Conservation (phyloP, 129 eudicot genomes). For the Flaveria robusta region DNA sequence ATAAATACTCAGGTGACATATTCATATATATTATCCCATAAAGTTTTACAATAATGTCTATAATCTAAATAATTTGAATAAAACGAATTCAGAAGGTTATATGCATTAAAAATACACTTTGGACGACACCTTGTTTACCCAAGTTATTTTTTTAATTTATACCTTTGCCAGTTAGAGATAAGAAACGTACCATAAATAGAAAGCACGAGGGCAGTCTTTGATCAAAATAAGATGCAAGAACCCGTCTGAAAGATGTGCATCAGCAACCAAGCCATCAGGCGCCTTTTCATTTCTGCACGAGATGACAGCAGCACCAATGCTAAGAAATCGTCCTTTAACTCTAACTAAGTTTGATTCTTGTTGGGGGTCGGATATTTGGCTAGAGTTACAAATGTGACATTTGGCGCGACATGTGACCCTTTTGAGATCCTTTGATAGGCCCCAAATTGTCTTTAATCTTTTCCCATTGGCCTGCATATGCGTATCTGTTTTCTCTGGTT, state of each 20-base stretch:
- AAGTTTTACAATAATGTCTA: too few relatives aligned
- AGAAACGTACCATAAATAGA: slow-evolving; percentile 61
- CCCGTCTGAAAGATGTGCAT: slow-evolving; percentile 89
- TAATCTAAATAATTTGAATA: not conserved
- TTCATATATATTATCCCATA: too few relatives aligned
- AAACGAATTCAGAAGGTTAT: not conserved
- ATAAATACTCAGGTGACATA: not conserved
- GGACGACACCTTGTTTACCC: not conserved
- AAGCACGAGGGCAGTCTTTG: slow-evolving; percentile 76
- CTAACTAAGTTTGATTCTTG: slow-evolving; percentile 51
- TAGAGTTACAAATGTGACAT: slow-evolving; percentile 52
- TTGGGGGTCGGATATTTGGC: slow-evolving; percentile 27
- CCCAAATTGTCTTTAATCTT: slow-evolving; percentile 31
- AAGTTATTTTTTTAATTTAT: not conserved
- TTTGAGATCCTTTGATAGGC: slow-evolving; percentile 38
- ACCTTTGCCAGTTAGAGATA: not conserved
- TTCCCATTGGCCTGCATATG: not conserved
- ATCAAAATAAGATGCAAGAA: slow-evolving; percentile 72
- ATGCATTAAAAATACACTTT: not conserved
- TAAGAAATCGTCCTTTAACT: slow-evolving; percentile 63
- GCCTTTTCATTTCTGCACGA: slow-evolving; percentile 93
- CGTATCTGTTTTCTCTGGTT: slow-evolving; percentile 38
- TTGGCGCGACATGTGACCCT: slow-evolving; percentile 57
- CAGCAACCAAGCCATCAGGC: slow-evolving; percentile 84
- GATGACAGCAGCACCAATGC: slow-evolving; percentile 85